phyloP scores from a whole-genome alignment of 2,329 filamentous ascomycete genomes.

The Davidsoniella virescens region DNA sequence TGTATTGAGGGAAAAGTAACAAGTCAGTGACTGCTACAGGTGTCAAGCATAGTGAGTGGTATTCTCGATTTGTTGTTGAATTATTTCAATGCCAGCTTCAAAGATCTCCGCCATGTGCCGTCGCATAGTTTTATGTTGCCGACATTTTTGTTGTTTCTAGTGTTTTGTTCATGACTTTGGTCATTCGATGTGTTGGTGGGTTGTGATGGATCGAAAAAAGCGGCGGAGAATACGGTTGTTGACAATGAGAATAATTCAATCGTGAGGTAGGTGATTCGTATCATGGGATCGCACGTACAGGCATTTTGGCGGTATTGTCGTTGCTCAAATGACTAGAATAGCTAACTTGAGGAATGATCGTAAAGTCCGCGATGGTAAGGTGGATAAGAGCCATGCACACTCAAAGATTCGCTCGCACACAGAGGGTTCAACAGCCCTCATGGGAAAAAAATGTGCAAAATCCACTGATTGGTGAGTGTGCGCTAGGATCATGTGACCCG shows the following conservation, averaged over 20 bases:
- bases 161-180: background rate
- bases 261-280: constrained; percentile 2
- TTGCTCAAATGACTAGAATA: constrained; percentile 14
- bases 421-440: constrained; percentile 12
- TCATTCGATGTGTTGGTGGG: background rate
- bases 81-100: too few species aligned
- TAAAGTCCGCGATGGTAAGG: constrained; percentile 12
- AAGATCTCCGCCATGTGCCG: too few species aligned
- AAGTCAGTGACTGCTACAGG: constrained; percentile 12
- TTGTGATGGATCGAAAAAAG: background rate
- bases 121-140: background rate
- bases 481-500: constrained; percentile 5
- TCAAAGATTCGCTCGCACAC: constrained; percentile 2
- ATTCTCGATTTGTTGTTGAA: too few species aligned
- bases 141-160: background rate
- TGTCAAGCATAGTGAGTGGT: too few species aligned
- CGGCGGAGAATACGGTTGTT: background rate
- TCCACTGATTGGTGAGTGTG: constrained; percentile 9
- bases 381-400: constrained; percentile 12
- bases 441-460: constrained; percentile 13
- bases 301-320: constrained; percentile 14
- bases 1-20: constrained; percentile 25
- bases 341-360: constrained; percentile 12
- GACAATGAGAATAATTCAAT: constrained; percentile 8
- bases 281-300: constrained; percentile 12